These are phyloP conservation scores for Penicillium coprophilum DNA, from an alignment of 495 filamentous ascomycete genomes.

Conservation along the genomic window DNA sequence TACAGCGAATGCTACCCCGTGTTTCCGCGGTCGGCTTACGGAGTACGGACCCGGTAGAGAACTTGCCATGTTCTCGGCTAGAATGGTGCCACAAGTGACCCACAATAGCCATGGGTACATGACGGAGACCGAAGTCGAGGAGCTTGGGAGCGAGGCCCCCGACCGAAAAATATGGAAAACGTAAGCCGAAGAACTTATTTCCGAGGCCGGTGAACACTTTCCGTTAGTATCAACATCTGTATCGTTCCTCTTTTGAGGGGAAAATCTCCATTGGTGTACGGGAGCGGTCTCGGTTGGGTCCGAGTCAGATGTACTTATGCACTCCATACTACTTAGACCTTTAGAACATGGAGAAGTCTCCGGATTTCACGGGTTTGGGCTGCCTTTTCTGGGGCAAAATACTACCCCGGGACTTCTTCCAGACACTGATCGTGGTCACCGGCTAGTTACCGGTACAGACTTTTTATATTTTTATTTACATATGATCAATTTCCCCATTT, in stretches of 20 bases:
- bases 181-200: background rate
- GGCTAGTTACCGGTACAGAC: background rate
- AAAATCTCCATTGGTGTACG: background rate
- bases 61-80: background rate
- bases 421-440: background rate
- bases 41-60: background rate
- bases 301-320: background rate
- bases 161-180: background rate
- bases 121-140: background rate
- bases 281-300: background rate
- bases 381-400: background rate
- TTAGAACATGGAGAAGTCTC: background rate
- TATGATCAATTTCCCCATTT: background rate
- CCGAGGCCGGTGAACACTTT: slow-evolving; percentile 14
- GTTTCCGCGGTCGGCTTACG: background rate
- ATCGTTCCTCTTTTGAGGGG: background rate
- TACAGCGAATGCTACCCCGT: background rate
- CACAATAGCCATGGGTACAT: background rate
- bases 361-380: background rate
- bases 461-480: background rate
- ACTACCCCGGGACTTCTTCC: background rate
- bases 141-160: background rate
- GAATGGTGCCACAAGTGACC: background rate
- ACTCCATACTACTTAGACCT: background rate
- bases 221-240: background rate